A percentile compares a stretch with the other conserved stretches of the same genome.
phyloP scores from a whole-genome alignment of 2,329 filamentous ascomycete genomes.

The Cladobotryum protrusum region DNA sequence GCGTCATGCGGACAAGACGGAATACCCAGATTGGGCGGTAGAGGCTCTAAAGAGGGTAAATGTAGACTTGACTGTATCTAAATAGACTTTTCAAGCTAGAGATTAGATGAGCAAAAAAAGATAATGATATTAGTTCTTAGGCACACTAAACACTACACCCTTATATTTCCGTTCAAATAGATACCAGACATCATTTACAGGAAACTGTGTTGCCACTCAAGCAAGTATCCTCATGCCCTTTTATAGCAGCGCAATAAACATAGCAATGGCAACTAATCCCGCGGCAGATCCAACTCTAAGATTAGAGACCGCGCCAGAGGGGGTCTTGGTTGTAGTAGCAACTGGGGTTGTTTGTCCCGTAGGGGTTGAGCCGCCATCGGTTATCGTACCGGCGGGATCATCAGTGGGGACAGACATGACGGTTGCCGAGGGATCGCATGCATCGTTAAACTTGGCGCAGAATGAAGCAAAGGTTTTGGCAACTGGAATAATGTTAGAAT shows the following conservation, averaged over 20 bases:
- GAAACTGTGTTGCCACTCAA: background rate
- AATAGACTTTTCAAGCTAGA: conserved; percentile 1
- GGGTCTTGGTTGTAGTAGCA: background rate
- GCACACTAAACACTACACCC: background rate
- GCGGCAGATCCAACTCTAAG: conserved; percentile 18
- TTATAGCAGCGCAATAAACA: conserved; percentile 20
- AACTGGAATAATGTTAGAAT: conserved; percentile 17
- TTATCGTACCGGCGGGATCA: background rate
- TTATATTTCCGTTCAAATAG: background rate
- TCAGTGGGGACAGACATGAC: conserved; percentile 9
- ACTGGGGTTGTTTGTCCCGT: background rate
- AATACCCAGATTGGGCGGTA: conserved; percentile 79
- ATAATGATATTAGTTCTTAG: background rate
- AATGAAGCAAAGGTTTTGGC: conserved; percentile 24
- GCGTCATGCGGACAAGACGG: conserved; percentile 57
- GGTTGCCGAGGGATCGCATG: conserved; percentile 15
- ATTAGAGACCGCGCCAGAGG: conserved; percentile 15
- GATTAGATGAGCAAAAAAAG: background rate
- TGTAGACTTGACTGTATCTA: conserved; percentile 49
- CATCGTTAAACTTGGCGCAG: conserved; percentile 25
- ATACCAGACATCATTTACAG: background rate
- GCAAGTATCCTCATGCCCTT: no score
- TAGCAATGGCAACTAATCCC: conserved; percentile 17
- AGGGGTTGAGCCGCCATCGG: background rate
- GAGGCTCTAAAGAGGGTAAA: conserved; percentile 72